Conservation (phyloP, 2,329 filamentous ascomycete species). For the Pseudopyrenochaeta lycopersici region DNA sequence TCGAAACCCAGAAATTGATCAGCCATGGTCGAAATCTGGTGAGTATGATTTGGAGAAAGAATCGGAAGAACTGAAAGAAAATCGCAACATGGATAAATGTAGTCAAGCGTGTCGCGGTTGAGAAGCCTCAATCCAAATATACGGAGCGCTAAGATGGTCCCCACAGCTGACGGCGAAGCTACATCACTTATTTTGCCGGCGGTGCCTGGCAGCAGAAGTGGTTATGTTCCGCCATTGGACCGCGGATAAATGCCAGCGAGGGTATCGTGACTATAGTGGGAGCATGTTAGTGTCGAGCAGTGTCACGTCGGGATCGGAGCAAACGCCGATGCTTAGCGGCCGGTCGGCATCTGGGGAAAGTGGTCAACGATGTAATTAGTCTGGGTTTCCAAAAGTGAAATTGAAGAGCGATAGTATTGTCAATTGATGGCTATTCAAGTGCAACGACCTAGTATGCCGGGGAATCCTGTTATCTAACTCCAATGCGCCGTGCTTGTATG, state of each 20-base stretch:
- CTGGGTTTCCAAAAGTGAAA: too few species aligned
- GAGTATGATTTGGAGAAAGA: neutral
- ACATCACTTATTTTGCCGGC: slow-evolving; percentile 44
- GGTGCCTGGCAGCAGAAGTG: slow-evolving; percentile 31
- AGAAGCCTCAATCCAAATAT: slow-evolving; percentile 13
- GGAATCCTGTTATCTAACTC: slow-evolving; percentile 28
- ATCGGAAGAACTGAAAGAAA: neutral
- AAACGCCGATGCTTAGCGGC: slow-evolving; percentile 3
- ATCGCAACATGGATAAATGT: slow-evolving; percentile 20
- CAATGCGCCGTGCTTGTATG: slow-evolving; percentile 33
- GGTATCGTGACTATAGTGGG: too few species aligned
- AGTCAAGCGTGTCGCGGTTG: slow-evolving; percentile 24
- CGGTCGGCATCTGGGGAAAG: neutral
- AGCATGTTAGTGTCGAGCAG: neutral
- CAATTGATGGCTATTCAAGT: too few species aligned
- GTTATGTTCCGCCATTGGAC: slow-evolving; percentile 23
- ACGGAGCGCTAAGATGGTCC: slow-evolving; percentile 22
- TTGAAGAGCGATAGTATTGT: too few species aligned
- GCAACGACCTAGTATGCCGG: slow-evolving; percentile 11
- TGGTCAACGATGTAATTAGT: too few species aligned
- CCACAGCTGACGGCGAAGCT: slow-evolving; percentile 25
- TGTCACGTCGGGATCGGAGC: slow-evolving; percentile 6
- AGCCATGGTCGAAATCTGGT: slow-evolving; percentile 39
- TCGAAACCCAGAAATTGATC: slow-evolving; percentile 89
- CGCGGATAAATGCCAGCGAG: slow-evolving; percentile 30